Evolutionary conservation across 805 yeast genomes (phyloP), one percentile per base, ranked within the genome.

Genomic region (Scheffersomyces lignosus): DNA sequence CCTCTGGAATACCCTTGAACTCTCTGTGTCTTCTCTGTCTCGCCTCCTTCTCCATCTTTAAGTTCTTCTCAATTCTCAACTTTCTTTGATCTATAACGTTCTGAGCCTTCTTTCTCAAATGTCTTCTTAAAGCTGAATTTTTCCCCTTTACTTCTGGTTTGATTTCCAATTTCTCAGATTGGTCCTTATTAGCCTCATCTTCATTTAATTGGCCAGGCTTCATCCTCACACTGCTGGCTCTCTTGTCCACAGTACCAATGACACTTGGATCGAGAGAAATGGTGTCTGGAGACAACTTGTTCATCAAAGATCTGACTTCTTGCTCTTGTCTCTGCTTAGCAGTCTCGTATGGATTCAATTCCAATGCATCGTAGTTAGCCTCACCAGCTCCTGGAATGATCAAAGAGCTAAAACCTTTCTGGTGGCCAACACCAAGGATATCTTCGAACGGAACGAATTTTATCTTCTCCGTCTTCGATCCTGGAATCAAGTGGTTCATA

Each of bases 311-410:
- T 56, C 91, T 80, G 25, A 93, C 96, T 71, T 93, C 99, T 31
- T 78, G 74, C 66, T 91, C 91, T 63, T 91, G 96, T 71, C 98
- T 83, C 67, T 90, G 97, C 58, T 87, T 83, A 37, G 86, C 80
- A 7, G 96, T 78, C 62, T 88, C 96, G 65, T 74, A 93, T 45
- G 99, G 99, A 61, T 93, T 93, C 53, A 81, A 64, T 64, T 93
- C 99, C 59, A 89, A 63, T 3, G 98, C 89, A 69, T 93, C 99
- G 60, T 78, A 89, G 65, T 93, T 93, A 44, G 99, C 96, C 67
- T 93, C 99, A 70, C 99, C 99, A 28, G 97, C 72, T 17, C 99
- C 99, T 27, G 99, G 99, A 40, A 93, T 75, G 48, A 93, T 83
- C 42, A 93, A 49, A n/a, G 93, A 47, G 22, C 43, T 35, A 32